Percentiles rank a stretch among this genome's conserved stretches.
Conservation (phyloP, 2,329 filamentous ascomycete species). For the Ophiostoma angusticollis region DNA sequence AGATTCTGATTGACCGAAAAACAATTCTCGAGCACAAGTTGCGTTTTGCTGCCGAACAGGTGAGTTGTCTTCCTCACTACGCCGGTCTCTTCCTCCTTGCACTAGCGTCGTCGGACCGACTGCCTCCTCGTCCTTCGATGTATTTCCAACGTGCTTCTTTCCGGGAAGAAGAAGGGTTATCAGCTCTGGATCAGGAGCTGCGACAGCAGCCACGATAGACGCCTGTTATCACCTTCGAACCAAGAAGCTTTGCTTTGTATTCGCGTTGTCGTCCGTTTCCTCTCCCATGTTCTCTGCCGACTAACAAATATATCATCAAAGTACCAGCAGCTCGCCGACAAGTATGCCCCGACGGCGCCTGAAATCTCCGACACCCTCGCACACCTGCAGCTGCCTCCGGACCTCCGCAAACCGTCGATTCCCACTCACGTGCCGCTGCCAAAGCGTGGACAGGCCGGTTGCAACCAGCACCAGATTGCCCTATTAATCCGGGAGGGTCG, state of each 20-base stretch:
- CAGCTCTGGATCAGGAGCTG: conserved; percentile 84
- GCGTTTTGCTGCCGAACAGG: conserved; percentile 53
- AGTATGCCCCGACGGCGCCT: conserved; percentile 51
- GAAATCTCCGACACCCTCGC: conserved; percentile 55
- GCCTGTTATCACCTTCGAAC: conserved; percentile 33
- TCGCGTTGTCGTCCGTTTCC: conserved; percentile 12
- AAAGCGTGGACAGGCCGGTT: conserved; percentile 30
- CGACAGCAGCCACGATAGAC: conserved; percentile 49
- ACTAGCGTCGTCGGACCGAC: too few relatives aligned
- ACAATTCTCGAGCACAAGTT: conserved; percentile 55
- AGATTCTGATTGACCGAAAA: conserved; percentile 49
- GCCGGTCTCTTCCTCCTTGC: neutral
- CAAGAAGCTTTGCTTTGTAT: conserved; percentile 16
- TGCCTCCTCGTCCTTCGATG: neutral
- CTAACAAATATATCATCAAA: conserved; percentile 20
- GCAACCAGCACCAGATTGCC: conserved; percentile 44
- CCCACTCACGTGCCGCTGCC: conserved; percentile 43
- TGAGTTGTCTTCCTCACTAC: conserved; percentile 24
- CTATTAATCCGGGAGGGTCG: conserved; percentile 52
- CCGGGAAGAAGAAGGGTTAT: conserved; percentile 34
- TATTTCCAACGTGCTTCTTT: conserved; percentile 4
- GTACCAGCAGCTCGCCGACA: conserved; percentile 54
- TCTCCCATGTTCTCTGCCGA: conserved; percentile 3
- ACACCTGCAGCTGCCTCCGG: conserved; percentile 53
- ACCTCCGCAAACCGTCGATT: conserved; percentile 31